These are phyloP conservation scores for Escovopsis weberi DNA, from an alignment of 2,329 filamentous ascomycete genomes.

Conservation along the genomic window DNA sequence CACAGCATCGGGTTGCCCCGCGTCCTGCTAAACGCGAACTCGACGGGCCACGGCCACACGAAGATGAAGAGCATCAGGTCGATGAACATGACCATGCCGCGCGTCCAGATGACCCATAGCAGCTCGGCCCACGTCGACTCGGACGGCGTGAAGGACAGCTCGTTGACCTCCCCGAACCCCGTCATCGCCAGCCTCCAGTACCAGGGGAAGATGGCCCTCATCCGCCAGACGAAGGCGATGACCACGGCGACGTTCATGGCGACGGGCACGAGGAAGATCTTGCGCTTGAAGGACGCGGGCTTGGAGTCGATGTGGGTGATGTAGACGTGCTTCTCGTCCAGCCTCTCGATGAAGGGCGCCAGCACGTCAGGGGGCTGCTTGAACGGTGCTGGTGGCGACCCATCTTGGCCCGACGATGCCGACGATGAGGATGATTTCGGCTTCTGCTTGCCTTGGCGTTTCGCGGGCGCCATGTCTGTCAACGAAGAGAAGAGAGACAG, in stretches of 20 bases:
- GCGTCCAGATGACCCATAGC: constrained; percentile 38
- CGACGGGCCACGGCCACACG: constrained; percentile 58
- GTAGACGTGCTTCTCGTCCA: constrained; percentile 61
- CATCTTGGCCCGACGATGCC: constrained; percentile 10
- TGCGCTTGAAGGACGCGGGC: constrained; percentile 56
- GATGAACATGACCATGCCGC: constrained; percentile 52
- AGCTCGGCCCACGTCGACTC: constrained; percentile 43
- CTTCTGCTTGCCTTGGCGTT: constrained; percentile 20
- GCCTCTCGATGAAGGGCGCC: constrained; percentile 47
- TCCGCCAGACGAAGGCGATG: constrained; percentile 50
- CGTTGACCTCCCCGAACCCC: constrained; percentile 49
- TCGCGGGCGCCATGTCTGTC: constrained; percentile 17
- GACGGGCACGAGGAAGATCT: constrained; percentile 69
- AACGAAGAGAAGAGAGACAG: too few relatives aligned
- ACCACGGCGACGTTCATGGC: constrained; percentile 58
- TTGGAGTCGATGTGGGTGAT: constrained; percentile 69
- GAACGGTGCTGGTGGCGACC: constrained; percentile 49
- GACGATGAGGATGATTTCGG: constrained; percentile 1
- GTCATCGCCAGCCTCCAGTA: constrained; percentile 56
- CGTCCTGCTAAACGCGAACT: constrained; percentile 49
- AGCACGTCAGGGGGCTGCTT: constrained; percentile 48
- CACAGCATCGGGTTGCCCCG: constrained; percentile 53
- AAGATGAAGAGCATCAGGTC: constrained; percentile 59
- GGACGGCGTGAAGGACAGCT: constrained; percentile 47
- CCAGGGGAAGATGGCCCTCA: constrained; percentile 53